Base-by-base conservation (phyloP, 148 eudicot genomes). In the Camellia granthamiana region DNA sequence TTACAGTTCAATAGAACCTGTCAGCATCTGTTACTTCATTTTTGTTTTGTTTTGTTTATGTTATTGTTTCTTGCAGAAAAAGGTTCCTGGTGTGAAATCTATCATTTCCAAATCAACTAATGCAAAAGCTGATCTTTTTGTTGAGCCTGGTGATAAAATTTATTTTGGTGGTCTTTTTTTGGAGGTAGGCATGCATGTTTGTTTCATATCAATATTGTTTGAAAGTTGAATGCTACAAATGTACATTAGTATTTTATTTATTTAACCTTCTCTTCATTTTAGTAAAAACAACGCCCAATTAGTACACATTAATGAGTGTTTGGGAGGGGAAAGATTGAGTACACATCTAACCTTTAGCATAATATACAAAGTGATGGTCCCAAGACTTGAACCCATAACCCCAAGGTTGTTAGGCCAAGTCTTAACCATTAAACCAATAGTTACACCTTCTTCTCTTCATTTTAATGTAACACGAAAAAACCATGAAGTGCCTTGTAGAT, bases 61-160 rank as follows among this genome's bases (percentile, higher is more conserved):
- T 64, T 69, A 49, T 21, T 38, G 52, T 55, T 60, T 82, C 69
- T 66, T 84, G 90, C 90, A 96, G 99, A 88, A 80, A 51, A 96
- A 92, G 84, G 83, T 81, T 74, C 93, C 92, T 69, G 93, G 88
- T 72, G 92, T 96, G 16, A 84, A 88, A 83, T 96, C 99, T 77
- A 82, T 96, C 84, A 92, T 96, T 86, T 96, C 99, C 18, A 92
- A 83, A 88, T 98, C 95, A 81, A 96, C 97, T 86, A 83, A 88
- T 71, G 99, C 95, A 55, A 88, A 86, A 86, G 99, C 99, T 68
- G 99, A 96, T 88, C 80, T 85, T 77, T 61, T 87, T 59, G 88
- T 96, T 77, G 97, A 92, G 78, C 81, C 89, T 60, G 98, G 97
- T 78, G 97, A 93, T 79, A 91, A 84, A 83, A 91, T 96, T 70